Conservation (phyloP, 2,329 filamentous ascomycete genomes). For the Aspergillus pseudonomiae region DNA sequence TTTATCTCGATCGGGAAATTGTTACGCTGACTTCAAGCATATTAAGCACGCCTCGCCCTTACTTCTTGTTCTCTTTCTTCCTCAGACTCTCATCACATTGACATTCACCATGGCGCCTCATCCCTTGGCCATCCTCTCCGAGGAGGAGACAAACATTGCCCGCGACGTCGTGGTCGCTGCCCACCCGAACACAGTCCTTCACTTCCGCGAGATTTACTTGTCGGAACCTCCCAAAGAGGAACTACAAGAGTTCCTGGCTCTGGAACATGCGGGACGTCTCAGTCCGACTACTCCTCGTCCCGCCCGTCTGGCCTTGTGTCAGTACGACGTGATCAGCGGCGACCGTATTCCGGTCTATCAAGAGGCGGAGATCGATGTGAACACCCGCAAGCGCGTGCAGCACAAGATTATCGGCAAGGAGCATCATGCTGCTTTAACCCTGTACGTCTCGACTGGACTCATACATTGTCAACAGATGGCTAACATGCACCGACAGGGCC, state of each 20-base stretch:
- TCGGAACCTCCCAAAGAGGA: constrained; percentile 54
- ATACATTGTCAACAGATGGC: not conserved
- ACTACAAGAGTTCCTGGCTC: constrained; percentile 52
- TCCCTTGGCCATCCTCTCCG: constrained; percentile 38
- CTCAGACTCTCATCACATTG: not conserved
- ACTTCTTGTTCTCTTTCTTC: not conserved
- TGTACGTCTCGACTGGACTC: constrained; percentile 34
- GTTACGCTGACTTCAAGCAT: not conserved
- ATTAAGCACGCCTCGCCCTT: constrained; percentile 2
- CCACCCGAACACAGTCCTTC: constrained; percentile 36
- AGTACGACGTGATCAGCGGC: constrained; percentile 59
- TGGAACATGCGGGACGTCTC: constrained; percentile 51
- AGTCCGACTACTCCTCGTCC: constrained; percentile 48
- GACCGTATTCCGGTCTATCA: constrained; percentile 58
- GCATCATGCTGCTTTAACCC: constrained; percentile 51
- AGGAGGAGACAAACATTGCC: constrained; percentile 37
- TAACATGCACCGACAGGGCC: constrained; percentile 28
- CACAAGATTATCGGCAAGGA: constrained; percentile 53
- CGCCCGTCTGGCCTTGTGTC: constrained; percentile 54
- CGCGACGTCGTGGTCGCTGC: constrained; percentile 35
- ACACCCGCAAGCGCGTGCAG: constrained; percentile 43
- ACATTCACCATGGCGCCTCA: constrained; percentile 30
- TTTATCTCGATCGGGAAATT: not conserved
- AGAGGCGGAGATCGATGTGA: constrained; percentile 57
- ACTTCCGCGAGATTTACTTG: constrained; percentile 56